Conservation (phyloP, 495 filamentous ascomycete genomes). For the Friedmanniomyces simplex region DNA sequence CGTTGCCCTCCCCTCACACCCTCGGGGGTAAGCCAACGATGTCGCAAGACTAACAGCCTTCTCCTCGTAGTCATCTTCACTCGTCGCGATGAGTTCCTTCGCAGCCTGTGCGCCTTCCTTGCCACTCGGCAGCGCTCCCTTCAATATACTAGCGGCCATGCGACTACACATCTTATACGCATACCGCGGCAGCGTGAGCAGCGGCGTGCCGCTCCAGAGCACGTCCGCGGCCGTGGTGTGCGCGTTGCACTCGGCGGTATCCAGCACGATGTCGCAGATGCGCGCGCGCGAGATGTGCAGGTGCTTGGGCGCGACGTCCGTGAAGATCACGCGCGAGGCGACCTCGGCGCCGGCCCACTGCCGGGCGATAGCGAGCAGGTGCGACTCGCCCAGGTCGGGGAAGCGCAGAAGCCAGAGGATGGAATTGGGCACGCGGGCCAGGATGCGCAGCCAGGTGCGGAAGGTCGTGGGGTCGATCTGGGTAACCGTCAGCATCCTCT, state of each 20-base stretch:
- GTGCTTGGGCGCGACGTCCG: conserved; percentile 91
- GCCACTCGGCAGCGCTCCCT: conserved; percentile 68
- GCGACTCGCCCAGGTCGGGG: conserved; percentile 81
- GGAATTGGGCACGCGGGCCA: conserved; percentile 75
- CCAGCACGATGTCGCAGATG: conserved; percentile 87
- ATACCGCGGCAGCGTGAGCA: conserved; percentile 89
- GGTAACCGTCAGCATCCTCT: background rate
- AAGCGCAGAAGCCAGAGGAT: conserved; percentile 95
- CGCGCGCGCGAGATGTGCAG: conserved; percentile 88
- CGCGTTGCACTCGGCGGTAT: conserved; percentile 96
- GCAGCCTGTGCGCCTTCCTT: conserved; percentile 57
- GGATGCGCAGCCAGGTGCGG: conserved; percentile 89
- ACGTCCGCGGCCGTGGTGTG: conserved; percentile 97
- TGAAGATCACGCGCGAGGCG: conserved; percentile 88
- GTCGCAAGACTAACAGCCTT: conserved; percentile 62
- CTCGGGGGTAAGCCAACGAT: conserved; percentile 4
- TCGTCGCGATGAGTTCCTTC: conserved; percentile 61
- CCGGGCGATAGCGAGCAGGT: conserved; percentile 68
- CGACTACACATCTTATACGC: conserved; percentile 98
- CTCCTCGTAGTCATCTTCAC: conserved; percentile 73
- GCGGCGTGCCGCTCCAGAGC: conserved; percentile 87
- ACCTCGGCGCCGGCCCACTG: conserved; percentile 79
- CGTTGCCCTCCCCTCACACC: conserved; percentile 29
- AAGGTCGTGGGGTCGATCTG: conserved; percentile 98
- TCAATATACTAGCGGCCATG: conserved; percentile 91